Evolutionary conservation across 257 asterid genomes (phyloP), one percentile per base, ranked within the genome.

Genomic region (Gentiana straminea): DNA sequence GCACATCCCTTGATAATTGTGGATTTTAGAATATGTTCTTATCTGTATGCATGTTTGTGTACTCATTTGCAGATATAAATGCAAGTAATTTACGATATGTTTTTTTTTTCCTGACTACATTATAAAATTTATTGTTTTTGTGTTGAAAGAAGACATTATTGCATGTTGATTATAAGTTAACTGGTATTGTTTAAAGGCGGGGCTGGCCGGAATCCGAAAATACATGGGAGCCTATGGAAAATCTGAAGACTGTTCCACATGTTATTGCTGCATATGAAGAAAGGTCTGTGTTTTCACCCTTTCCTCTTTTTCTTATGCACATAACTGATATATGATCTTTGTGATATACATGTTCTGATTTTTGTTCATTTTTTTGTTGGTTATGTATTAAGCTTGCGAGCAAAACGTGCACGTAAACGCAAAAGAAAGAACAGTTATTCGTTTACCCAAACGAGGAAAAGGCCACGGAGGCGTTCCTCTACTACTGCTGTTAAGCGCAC

Each of bases 221-320:
- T 60, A 90, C 98, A 3, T 90, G 98, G 98, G 98, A 90, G 78
- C 98, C 98, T 12, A 58, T 77, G 61, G 81, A 73, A 49, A 86
- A 90, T 73, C 68, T 90, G 66, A 13, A 64, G 73, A 83, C 81
- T 52, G 73, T 80, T 66, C 73, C 79, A 0, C 94, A 87, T 79
- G 52, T 86, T 49, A 73, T 90, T 45, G 96, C 86, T 52, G 76
- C 84, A 37, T 90, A 79, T 67, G 96, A 86, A 70, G 92, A 84
- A 54, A 90, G 96, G 96, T 90, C 35, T 58, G 34, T 59, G 51
- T 52, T 49, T 63, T 67, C 55, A 35, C 58, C 51, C 35, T 56
- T 46, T 64, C 54, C 24, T 46, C 57, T 54, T 41, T 60, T 55
- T 8, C 8, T 58, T 37, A 24, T 65, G 58, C 15, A 51, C 15